Evolutionary conservation across 441 rosid genomes (phyloP), one percentile per base, ranked within the genome.

Genomic region (Manihot esculenta): DNA sequence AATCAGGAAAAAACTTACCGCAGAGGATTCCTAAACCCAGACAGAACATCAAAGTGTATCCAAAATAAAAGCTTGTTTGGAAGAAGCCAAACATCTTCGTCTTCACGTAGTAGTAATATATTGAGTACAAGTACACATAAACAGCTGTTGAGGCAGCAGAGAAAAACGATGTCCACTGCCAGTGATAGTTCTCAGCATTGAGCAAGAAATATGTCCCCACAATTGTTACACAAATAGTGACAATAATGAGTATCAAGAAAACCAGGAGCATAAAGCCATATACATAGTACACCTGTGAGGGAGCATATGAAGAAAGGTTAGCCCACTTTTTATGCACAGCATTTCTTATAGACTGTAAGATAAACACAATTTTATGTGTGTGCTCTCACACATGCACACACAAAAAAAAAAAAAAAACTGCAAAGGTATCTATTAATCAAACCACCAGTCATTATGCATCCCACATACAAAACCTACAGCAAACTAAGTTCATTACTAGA

Each of bases 101-200:
- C 90, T 93, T 93, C 75, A 89, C 89, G 38, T 84, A 82, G 80
- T 89, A 93, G 93, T 93, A 91, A 74, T 91, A 93, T 72, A 93
- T 84, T 5, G 98, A 89, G 83, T 93, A 93, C 72, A 91, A 74
- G 83, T 91, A 93, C 71, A 93, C 98, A 68, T 93, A 93, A 62
- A 91, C 92, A 35, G 98, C 94, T 27, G 98, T 93, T 55, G 98
- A 93, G 24, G 98, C 98, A 71, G 98, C 98, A 33, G 98, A 91
- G 80, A 88, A 87, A 75, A 91, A 93, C 21, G 98, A 93, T 0
- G 98, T 93, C 98, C 98, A 93, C 68, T 93, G 97, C 98, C 98
- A 93, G 83, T 93, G 97, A 77, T 93, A 91, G 69, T 93, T 93
- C 83, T 93, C 98, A 17, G 98, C 98, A 71, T 93, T 93, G 70